Evolutionary conservation across 371 early-diverging fungal genomes (phyloP).

Genomic region (Blastocladiella emersonii): DNA sequence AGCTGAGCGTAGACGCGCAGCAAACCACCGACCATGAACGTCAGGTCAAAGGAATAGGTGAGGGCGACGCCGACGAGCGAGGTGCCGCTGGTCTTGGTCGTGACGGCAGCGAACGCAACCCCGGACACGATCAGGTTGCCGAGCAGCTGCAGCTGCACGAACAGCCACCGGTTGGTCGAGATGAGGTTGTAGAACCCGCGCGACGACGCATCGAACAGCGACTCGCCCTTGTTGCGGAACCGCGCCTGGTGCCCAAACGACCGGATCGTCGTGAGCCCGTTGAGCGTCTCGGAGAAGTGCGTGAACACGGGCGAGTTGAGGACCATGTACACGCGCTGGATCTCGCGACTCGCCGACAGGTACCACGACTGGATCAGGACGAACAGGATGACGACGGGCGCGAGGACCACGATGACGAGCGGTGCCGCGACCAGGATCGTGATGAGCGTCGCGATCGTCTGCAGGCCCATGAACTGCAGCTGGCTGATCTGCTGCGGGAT

Average conservation of each 20-base stretch:
- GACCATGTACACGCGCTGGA: constrained; percentile 54
- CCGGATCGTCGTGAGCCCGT: constrained; percentile 64
- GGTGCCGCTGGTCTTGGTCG: not conserved
- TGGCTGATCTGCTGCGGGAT: not conserved
- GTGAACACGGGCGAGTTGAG: constrained; percentile 60
- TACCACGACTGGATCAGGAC: constrained; percentile 53
- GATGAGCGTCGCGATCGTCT: constrained; percentile 27
- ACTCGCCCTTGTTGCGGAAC: not conserved
- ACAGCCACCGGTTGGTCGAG: constrained; percentile 25
- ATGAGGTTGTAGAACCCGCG: constrained; percentile 5
- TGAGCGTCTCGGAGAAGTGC: constrained; percentile 41
- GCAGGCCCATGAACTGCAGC: not conserved
- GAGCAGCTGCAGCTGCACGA: constrained; percentile 70
- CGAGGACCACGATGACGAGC: constrained; percentile 32
- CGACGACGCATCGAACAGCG: not conserved
- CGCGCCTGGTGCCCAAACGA: constrained; percentile 26
- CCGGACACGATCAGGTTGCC: constrained; percentile 16
- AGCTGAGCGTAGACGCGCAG: constrained; percentile 20
- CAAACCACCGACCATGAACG: constrained; percentile 63
- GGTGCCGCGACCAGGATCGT: constrained; percentile 49
- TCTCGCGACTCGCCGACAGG: constrained; percentile 52
- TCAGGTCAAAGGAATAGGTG: constrained; percentile 18
- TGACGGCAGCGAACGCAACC: not conserved
- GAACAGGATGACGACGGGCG: constrained; percentile 45
- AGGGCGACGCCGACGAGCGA: not conserved